Evolutionary conservation across 2,329 filamentous ascomycete species (phyloP).

Genomic region (Fusarium sp.): DNA sequence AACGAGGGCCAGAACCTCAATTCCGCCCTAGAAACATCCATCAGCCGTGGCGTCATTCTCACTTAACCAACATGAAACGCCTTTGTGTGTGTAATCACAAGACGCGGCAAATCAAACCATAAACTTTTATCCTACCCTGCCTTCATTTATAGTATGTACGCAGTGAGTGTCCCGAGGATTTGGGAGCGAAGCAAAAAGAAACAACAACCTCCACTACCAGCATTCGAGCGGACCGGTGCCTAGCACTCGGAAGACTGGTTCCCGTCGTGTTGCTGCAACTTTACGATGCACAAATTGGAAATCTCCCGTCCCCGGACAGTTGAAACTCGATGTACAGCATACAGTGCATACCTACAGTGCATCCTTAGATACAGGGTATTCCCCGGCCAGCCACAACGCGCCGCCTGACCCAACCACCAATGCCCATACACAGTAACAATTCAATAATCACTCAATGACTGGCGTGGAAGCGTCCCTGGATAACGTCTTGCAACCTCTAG

Average conservation of each 20-base stretch:
- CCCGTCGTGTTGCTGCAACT: slow-evolving; percentile 11
- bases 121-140: neutral
- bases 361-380: slow-evolving; percentile 8
- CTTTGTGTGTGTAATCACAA: neutral
- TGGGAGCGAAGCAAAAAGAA: slow-evolving; percentile 15
- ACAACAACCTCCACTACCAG: slow-evolving; percentile 13
- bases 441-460: slow-evolving; percentile 12
- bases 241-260: slow-evolving; percentile 18
- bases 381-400: slow-evolving; percentile 23
- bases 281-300: slow-evolving; percentile 13
- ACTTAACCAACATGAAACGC: neutral
- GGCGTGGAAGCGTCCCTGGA: slow-evolving; percentile 31
- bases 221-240: slow-evolving; percentile 39
- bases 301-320: slow-evolving; percentile 8
- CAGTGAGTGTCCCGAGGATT: neutral
- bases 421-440: slow-evolving; percentile 5
- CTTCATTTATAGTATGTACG: neutral
- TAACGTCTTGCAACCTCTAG: slow-evolving; percentile 6
- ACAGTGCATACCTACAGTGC: slow-evolving; percentile 35
- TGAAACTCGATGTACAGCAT: slow-evolving; percentile 4
- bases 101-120: neutral
- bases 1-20: slow-evolving; percentile 10
- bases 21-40: neutral
- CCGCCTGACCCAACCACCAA: slow-evolving; percentile 23
- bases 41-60: slow-evolving; percentile 14